Percentiles rank a stretch among this genome's conserved stretches.
Conservation (phyloP, 1,284 basidiomycete genomes). For the Ceratobasidium theobromae region DNA sequence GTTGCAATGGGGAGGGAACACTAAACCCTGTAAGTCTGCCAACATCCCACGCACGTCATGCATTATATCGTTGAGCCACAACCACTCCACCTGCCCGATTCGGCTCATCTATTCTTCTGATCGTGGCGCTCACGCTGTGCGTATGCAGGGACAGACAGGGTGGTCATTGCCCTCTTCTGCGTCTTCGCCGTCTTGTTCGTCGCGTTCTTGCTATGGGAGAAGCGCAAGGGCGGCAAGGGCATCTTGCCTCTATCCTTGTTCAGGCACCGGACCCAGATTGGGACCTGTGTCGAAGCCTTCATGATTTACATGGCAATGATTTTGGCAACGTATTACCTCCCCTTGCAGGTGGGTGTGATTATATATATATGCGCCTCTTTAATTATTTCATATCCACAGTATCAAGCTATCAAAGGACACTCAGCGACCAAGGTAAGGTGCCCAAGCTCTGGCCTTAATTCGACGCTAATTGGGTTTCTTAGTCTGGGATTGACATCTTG, state of each 20-base stretch:
- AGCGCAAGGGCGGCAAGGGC: constrained; percentile 43
- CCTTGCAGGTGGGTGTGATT: constrained; percentile 1
- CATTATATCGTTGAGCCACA: no score
- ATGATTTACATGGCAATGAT: constrained; percentile 47
- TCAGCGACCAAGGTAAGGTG: constrained; percentile 40
- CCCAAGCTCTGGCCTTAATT: not conserved
- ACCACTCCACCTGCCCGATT: no score
- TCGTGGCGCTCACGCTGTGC: not conserved
- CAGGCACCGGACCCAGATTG: constrained; percentile 39
- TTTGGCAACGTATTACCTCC: constrained; percentile 37
- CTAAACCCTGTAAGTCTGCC: constrained; percentile 40
- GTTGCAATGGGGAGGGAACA: constrained; percentile 46
- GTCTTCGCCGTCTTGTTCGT: constrained; percentile 44
- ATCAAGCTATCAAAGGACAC: constrained; percentile 44
- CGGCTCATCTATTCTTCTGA: no score
- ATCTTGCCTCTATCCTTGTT: constrained; percentile 41
- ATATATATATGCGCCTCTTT: not conserved
- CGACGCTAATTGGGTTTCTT: constrained; percentile 10
- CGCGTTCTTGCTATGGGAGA: constrained; percentile 46
- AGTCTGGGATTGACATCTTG: constrained; percentile 49
- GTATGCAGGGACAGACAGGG: constrained; percentile 37
- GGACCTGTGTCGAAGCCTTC: constrained; percentile 39
- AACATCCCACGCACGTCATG: not conserved
- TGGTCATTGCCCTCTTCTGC: constrained; percentile 38
- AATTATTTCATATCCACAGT: constrained; percentile 33